Evolutionary conservation across 192 early-diverging fungal genomes (phyloP).

Genomic region (Coemansia aciculifera): DNA sequence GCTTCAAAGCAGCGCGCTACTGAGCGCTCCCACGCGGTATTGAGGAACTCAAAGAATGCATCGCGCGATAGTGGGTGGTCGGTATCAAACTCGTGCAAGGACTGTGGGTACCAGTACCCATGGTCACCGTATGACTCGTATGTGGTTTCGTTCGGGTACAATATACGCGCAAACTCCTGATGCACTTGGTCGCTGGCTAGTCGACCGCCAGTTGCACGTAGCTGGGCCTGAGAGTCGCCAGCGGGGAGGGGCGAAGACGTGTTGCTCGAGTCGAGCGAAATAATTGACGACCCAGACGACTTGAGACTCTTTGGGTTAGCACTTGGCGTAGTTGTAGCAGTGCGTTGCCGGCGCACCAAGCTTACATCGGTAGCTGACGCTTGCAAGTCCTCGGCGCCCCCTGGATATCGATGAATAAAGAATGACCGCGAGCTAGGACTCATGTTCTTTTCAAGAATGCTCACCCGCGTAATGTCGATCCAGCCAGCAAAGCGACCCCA

Average conservation of each 20-base stretch:
- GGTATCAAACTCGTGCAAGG: constrained; percentile 52
- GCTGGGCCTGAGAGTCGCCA: constrained; percentile 6
- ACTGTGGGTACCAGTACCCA: constrained; percentile 56
- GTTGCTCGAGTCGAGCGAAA: constrained; percentile 38
- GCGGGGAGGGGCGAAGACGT: constrained; percentile 14
- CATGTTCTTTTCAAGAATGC: constrained; percentile 46
- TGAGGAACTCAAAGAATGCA: constrained; percentile 50
- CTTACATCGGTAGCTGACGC: neutral
- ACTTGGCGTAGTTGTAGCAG: constrained; percentile 12
- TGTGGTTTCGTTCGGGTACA: constrained; percentile 45
- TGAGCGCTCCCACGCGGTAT: constrained; percentile 49
- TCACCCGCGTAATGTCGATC: constrained; percentile 48
- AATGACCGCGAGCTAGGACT: constrained; percentile 42
- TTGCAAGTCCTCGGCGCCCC: constrained; percentile 14
- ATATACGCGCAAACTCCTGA: constrained; percentile 46
- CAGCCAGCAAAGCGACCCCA: constrained; percentile 52
- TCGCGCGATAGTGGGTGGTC: constrained; percentile 46
- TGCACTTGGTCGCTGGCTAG: constrained; percentile 27
- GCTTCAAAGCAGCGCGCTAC: constrained; percentile 50
- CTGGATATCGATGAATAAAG: constrained; percentile 42
- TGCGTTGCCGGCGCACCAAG: constrained; percentile 19
- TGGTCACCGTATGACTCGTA: constrained; percentile 54
- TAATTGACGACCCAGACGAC: constrained; percentile 43
- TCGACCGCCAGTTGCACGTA: neutral
- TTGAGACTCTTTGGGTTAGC: constrained; percentile 15